These are phyloP conservation scores for Xanthoconium stramineum DNA, from an alignment of 768 basidiomycete species.

Conservation along the genomic window DNA sequence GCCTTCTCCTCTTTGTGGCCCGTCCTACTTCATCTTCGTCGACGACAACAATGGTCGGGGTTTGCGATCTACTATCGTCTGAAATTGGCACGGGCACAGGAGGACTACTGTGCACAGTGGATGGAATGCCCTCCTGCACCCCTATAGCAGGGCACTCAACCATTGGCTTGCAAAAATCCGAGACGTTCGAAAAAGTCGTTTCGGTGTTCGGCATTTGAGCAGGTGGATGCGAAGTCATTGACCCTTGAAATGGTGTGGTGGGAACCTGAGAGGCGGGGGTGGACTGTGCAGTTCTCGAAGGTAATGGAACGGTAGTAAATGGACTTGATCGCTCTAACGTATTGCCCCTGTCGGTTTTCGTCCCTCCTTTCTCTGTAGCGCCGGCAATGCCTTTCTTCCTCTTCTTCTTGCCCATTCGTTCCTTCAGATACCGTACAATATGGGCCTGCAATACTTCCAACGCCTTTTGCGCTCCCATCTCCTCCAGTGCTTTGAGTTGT, in stretches of 20 bases:
- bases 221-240: not conserved
- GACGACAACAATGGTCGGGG: slow-evolving; percentile 57
- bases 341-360: slow-evolving; percentile 37
- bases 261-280: not conserved
- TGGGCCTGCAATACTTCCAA: slow-evolving; percentile 78
- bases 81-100: slow-evolving; percentile 34
- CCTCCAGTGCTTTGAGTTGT: slow-evolving; percentile 72
- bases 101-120: slow-evolving; percentile 18
- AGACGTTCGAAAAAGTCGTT: not conserved
- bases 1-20: slow-evolving; percentile 50
- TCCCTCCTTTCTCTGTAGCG: slow-evolving; percentile 39
- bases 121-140: slow-evolving; percentile 19
- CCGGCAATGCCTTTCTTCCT: slow-evolving; percentile 37
- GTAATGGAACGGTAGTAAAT: slow-evolving; percentile 47
- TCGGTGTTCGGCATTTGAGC: not conserved
- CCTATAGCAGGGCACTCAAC: slow-evolving; percentile 3
- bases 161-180: slow-evolving; percentile 12
- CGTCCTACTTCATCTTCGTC: slow-evolving; percentile 59
- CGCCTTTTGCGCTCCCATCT: slow-evolving; percentile 79
- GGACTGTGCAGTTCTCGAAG: slow-evolving; percentile 21
- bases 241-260: not conserved
- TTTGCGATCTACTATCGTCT: slow-evolving; percentile 29
- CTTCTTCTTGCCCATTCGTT: slow-evolving; percentile 46
- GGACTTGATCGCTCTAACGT: slow-evolving; percentile 29
- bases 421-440: slow-evolving; percentile 83